These are phyloP conservation scores for Globomyces pollinis-pini DNA, from an alignment of 192 early-diverging fungal genomes.

Conservation along the genomic window DNA sequence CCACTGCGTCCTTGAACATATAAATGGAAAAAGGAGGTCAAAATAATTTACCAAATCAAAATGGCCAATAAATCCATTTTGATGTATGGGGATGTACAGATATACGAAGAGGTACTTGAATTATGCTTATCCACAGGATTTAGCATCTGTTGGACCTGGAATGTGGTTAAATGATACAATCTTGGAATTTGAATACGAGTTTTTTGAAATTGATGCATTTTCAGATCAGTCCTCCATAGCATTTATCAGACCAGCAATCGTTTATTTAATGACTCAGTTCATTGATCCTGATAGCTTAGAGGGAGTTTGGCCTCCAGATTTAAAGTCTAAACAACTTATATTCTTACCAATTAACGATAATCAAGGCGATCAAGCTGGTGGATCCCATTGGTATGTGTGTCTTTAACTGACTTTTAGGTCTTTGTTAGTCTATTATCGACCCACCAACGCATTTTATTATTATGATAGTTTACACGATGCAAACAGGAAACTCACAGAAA, in stretches of 20 bases:
- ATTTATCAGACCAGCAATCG: slow-evolving; percentile 27
- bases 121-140: too few relatives aligned
- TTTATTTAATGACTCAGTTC: slow-evolving; percentile 16
- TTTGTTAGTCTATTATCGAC: not conserved
- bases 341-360: slow-evolving; percentile 23
- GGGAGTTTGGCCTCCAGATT: slow-evolving; percentile 7
- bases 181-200: slow-evolving; percentile 30
- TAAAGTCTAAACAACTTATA: not conserved
- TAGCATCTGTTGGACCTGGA: slow-evolving; percentile 14
- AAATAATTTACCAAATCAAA: not conserved
- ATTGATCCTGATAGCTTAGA: not conserved
- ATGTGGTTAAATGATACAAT: slow-evolving; percentile 42
- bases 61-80: not conserved
- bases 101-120: not conserved
- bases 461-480: slow-evolving; percentile 7
- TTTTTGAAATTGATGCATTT: slow-evolving; percentile 6
- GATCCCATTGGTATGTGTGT: slow-evolving; percentile 28
- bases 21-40: not conserved
- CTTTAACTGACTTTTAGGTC: too few relatives aligned
- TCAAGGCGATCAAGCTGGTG: slow-evolving; percentile 9
- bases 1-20: slow-evolving; percentile 1
- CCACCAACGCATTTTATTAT: not conserved
- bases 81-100: not conserved
- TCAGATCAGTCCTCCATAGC: not conserved
- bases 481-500: not conserved